phyloP scores from a whole-genome alignment of 495 filamentous ascomycete genomes.

The Daldinia decipiens region DNA sequence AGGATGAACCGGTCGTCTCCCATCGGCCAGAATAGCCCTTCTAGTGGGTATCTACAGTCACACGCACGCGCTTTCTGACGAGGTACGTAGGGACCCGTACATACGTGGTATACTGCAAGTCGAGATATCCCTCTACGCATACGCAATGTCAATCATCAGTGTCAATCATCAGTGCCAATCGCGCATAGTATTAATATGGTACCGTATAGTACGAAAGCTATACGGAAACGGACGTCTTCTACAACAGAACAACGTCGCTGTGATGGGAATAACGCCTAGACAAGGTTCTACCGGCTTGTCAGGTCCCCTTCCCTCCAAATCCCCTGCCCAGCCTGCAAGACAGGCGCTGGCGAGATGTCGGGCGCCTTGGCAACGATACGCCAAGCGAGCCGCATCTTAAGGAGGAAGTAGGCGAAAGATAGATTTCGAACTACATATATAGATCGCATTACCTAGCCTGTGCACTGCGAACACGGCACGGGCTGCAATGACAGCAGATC shows the following conservation, averaged over 20 bases:
- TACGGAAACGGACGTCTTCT: slow-evolving; percentile 1
- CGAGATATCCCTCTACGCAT: slow-evolving; percentile 9
- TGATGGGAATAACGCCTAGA: slow-evolving; percentile 18
- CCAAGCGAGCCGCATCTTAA: slow-evolving; percentile 37
- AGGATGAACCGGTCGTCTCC: slow-evolving; percentile 21
- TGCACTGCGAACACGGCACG: not conserved
- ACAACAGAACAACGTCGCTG: slow-evolving; percentile 21
- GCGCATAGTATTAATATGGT: slow-evolving; percentile 7
- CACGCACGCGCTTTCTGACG: slow-evolving; percentile 19
- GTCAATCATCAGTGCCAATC: slow-evolving; percentile 8
- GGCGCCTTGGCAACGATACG: slow-evolving; percentile 33
- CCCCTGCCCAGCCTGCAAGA: slow-evolving; percentile 44
- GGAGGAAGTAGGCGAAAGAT: not conserved
- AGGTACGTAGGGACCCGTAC: slow-evolving; percentile 22
- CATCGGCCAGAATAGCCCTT: slow-evolving; percentile 15
- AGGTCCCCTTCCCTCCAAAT: slow-evolving; percentile 26
- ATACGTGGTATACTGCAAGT: slow-evolving; percentile 15
- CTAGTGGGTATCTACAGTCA: slow-evolving; percentile 17
- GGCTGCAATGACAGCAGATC: not conserved
- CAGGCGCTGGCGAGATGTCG: slow-evolving; percentile 35
- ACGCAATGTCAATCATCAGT: not conserved
- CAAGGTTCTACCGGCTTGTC: slow-evolving; percentile 20
- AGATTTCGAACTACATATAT: slow-evolving; percentile 17
- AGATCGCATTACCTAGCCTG: slow-evolving; percentile 5
- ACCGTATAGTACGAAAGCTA: slow-evolving; percentile 8